These are phyloP conservation scores for Suillus sp. DNA, from an alignment of 768 basidiomycete genomes.

Conservation along the genomic window DNA sequence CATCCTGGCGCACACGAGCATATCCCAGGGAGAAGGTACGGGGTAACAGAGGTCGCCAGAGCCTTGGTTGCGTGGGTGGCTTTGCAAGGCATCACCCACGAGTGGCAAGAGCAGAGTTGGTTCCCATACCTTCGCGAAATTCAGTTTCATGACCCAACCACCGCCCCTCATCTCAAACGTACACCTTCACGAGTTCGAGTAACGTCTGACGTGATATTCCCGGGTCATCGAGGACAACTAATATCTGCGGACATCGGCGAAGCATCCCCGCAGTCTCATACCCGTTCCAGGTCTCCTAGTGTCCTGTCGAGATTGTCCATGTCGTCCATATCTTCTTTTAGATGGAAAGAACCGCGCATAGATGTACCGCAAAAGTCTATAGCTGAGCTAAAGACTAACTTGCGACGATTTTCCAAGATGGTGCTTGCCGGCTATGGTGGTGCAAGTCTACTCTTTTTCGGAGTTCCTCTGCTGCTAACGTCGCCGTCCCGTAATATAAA, in stretches of 20 bases:
- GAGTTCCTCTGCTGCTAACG: constrained; percentile 47
- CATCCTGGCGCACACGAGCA: constrained; percentile 51
- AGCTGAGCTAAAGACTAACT: constrained; percentile 62
- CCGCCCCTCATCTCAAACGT: constrained; percentile 34
- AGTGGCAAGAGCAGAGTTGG: constrained; percentile 78
- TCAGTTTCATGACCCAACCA: constrained; percentile 51
- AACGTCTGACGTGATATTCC: constrained; percentile 71
- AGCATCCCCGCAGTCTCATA: constrained; percentile 36
- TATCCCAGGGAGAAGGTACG: constrained; percentile 61
- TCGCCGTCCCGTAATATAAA: constrained; percentile 27
- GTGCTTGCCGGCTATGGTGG: constrained; percentile 86
- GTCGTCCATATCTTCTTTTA: constrained; percentile 29
- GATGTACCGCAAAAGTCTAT: constrained; percentile 34
- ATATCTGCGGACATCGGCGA: constrained; percentile 84
- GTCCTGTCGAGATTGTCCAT: constrained; percentile 29
- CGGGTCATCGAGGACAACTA: constrained; percentile 68
- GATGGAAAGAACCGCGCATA: constrained; percentile 27
- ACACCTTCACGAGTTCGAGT: constrained; percentile 64
- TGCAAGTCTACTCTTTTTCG: constrained; percentile 79
- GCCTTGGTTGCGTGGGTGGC: constrained; percentile 82
- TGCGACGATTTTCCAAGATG: constrained; percentile 82
- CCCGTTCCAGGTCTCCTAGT: constrained; percentile 34
- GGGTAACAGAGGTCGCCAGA: constrained; percentile 63
- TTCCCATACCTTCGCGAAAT: constrained; percentile 67
- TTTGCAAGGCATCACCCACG: constrained; percentile 78